Base-by-base conservation (phyloP, 2,329 filamentous ascomycete genomes). In the Beauveria caledonica region DNA sequence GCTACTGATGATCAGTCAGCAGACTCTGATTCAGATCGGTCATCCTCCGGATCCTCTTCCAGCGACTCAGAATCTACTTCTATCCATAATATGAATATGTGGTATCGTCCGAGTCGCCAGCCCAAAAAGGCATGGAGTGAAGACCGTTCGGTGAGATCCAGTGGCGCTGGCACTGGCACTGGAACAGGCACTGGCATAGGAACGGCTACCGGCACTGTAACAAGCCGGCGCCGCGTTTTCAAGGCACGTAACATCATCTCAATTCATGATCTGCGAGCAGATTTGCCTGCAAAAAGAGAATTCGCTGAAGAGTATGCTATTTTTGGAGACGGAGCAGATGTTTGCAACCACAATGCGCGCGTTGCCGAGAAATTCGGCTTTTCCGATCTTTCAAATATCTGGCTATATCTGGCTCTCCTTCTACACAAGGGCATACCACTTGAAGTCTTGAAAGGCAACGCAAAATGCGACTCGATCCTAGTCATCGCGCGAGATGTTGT, bases 291-390 rank as follows among this genome's bases (percentile, higher is more conserved):
- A 3, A 94, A 92, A 71, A 81, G 81, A 62, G 80, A 85, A 59
- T 81, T 97, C 63, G 94, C 92, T 2, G 78, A 85, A 61, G 84
- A 89, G 65, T 99, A 97, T 72, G 82, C 82, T 25, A 88, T 97
- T 15, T 92, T 94, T 70, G 92, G 92, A 3, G 86, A 92, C 63
- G 88, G 89, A 1, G 83, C 86, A n/a, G 83, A 88, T 42, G 85
- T 96, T 3, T 97, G 93, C 72, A 79, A 83, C 49, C 88, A 95
- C 67, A 99, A 99, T 71, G 90, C 92, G 9, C 75, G 76, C 1
- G 85, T 95, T 50, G 92, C 93, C 9, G 80, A 85, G 65, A 86
- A 84, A 63, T 81, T 88, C 65, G 89, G 87, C 5, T 82, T 85
- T 64, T 72, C 78, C 15, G 90, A 96, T 64, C 74, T 95, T 33